These are phyloP conservation scores for Periconia sp. DNA, from an alignment of 2,329 filamentous ascomycete species.

Conservation along the genomic window DNA sequence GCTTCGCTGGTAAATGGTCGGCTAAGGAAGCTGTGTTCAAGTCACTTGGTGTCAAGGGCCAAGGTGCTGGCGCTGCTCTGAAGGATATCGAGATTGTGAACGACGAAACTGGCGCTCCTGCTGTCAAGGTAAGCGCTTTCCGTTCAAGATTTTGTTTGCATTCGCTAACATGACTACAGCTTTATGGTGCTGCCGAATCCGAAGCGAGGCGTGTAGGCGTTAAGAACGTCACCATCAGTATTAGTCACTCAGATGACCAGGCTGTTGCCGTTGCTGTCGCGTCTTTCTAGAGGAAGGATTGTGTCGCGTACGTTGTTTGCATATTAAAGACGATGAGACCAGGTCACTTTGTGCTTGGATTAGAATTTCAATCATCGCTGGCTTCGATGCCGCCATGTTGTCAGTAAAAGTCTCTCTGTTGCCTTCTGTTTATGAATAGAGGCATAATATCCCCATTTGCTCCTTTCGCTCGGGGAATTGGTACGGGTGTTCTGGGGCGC, in stretches of 20 bases:
- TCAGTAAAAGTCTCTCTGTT: no score
- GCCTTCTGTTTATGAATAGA: no score
- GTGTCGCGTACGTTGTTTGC: no score
- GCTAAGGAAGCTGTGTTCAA: conserved; percentile 99
- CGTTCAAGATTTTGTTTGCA: conserved; percentile 2
- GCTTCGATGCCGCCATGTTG: no score
- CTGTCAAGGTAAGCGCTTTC: conserved; percentile 74
- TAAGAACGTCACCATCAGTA: conserved; percentile 88
- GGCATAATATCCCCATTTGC: no score
- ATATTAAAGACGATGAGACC: no score
- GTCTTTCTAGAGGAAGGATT: conserved; percentile 66
- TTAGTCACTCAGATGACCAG: conserved; percentile 93
- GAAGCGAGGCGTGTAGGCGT: conserved; percentile 87
- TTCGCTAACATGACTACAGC: conserved; percentile 57
- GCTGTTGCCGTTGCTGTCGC: conserved; percentile 93
- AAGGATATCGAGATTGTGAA: conserved; percentile 93
- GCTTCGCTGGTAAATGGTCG: conserved; percentile 94
- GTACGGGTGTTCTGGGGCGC: no score
- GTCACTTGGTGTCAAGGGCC: conserved; percentile 83
- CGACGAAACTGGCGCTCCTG: conserved; percentile 80
- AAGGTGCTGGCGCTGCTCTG: conserved; percentile 86
- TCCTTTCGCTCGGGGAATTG: no score
- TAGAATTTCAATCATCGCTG: no score
- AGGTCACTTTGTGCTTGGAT: no score
- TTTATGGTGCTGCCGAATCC: conserved; percentile 81